Evolutionary conservation across 2,329 filamentous ascomycete species (phyloP), one percentile per base, ranked within the genome.

Genomic region (Fusarium avenaceum): DNA sequence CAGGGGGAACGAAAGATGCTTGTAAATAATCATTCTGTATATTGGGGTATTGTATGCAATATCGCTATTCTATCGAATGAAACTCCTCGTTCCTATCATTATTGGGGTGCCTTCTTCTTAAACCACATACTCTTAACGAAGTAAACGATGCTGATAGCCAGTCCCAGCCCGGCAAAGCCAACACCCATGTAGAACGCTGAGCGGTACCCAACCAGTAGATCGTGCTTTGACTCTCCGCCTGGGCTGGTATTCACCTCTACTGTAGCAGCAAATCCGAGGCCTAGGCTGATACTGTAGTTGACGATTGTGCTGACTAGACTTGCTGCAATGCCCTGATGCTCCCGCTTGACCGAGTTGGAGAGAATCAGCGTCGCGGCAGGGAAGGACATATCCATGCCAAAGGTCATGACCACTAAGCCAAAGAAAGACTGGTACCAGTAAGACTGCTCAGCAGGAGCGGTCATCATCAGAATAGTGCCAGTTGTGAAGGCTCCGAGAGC

Each of bases 391-490:
- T 92, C 72, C 68, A 90, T 89, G 3, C 88, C 87, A 70, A 85
- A 89, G 0, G 87, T 84, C 76, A 86, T 87, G 45, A 91, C 72
- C 4, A 90, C 24, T 6, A 87, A 80, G 4, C 82, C 82, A 11
- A 89, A 81, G 72, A 92, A 92, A 0, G 84, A 81, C 64, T 90
- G 85, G 19, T 80, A 81, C 90, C 90, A 92, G 77, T 91, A 92
- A 1, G 79, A 83, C 74, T 90, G 87, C 7, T 82, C 68, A 0
- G 83, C 78, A 0, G 88, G 87, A 3, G 84, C 80, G 11, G 81
- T 81, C 11, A 80, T 81, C 26, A 82, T 80, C 8, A 87, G 69
- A 7, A 81, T 64, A 6, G 80, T 78, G 3, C 83, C 83, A 1
- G 74, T 63, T 1, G 80, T 80, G 58, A 86, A 85, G 1, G 81